A percentile compares a stretch with the other conserved stretches of the same genome.
Conservation (phyloP, 352 stramenopile genomes). For the Globisporangium middletonii region DNA sequence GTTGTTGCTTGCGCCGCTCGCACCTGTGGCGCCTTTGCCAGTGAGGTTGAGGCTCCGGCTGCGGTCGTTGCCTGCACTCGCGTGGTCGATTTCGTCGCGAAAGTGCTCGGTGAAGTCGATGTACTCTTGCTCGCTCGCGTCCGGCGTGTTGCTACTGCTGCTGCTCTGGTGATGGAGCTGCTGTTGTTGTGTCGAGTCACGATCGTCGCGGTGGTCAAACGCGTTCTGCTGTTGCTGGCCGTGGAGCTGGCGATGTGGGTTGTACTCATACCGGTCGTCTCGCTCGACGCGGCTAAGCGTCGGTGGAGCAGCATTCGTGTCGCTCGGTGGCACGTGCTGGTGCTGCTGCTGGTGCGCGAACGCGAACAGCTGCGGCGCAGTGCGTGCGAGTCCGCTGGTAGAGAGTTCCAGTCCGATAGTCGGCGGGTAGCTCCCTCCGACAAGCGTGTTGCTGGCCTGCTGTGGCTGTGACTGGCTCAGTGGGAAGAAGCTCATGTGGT, state of each 20-base stretch:
- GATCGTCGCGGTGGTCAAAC: neutral
- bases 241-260: slow-evolving; percentile 17
- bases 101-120: slow-evolving; percentile 51
- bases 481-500: slow-evolving; percentile 1
- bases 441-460: neutral
- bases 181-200: neutral
- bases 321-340: neutral
- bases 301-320: neutral
- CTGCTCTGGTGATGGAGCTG: no score
- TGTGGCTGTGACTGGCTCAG: neutral
- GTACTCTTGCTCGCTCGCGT: slow-evolving; percentile 23
- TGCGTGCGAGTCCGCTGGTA: neutral
- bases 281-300: neutral
- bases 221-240: slow-evolving; percentile 1
- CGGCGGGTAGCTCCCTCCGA: neutral
- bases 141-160: neutral
- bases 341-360: slow-evolving; percentile 6
- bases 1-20: slow-evolving; percentile 11
- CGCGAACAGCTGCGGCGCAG: neutral
- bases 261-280: slow-evolving; percentile 22
- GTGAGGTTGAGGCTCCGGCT: slow-evolving; percentile 5
- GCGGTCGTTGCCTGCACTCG: slow-evolving; percentile 1
- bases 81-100: slow-evolving; percentile 24
- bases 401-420: neutral
- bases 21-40: slow-evolving; percentile 2